phyloP scores from a whole-genome alignment of 306 rosid genomes.

The Aeschynomene evenia region DNA sequence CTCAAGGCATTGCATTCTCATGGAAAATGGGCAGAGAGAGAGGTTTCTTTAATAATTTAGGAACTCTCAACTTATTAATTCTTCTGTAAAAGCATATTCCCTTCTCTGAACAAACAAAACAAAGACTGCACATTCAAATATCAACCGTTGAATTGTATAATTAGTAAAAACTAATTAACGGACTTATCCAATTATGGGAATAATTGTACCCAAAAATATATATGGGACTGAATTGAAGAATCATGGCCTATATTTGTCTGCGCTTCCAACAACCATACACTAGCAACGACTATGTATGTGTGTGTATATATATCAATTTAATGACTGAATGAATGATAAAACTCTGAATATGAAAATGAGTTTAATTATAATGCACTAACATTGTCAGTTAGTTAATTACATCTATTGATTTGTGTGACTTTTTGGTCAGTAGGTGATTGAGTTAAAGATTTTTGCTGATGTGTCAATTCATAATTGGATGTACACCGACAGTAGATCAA shows the following conservation, averaged over 20 bases:
- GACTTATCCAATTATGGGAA: conserved; percentile 35
- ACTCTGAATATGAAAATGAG: too few relatives aligned
- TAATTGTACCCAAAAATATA: too few relatives aligned
- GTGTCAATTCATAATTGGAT: too few relatives aligned
- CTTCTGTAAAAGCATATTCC: conserved; percentile 59
- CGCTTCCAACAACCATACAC: conserved; percentile 38
- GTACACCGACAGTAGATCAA: too few relatives aligned
- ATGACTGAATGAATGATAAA: conserved; percentile 6
- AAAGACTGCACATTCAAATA: conserved; percentile 24
- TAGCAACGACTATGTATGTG: too few relatives aligned
- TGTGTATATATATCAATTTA: conserved; percentile 25
- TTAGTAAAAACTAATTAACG: conserved; percentile 23
- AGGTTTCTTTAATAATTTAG: conserved; percentile 43
- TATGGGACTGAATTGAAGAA: too few relatives aligned
- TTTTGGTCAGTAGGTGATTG: too few relatives aligned
- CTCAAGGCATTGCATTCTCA: conserved; percentile 31
- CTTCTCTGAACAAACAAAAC: too few relatives aligned
- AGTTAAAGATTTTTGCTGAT: too few relatives aligned
- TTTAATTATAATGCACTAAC: too few relatives aligned
- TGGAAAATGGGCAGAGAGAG: conserved; percentile 28
- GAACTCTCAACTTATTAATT: conserved; percentile 40
- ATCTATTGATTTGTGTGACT: too few relatives aligned
- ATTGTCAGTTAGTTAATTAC: too few relatives aligned
- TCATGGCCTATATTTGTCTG: conserved; percentile 40
- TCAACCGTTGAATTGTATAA: conserved; percentile 36